Percentiles rank a stretch among this genome's conserved stretches.
phyloP scores from a whole-genome alignment of 75 land plant genomes.

The Adiantum capillusveneris region DNA sequence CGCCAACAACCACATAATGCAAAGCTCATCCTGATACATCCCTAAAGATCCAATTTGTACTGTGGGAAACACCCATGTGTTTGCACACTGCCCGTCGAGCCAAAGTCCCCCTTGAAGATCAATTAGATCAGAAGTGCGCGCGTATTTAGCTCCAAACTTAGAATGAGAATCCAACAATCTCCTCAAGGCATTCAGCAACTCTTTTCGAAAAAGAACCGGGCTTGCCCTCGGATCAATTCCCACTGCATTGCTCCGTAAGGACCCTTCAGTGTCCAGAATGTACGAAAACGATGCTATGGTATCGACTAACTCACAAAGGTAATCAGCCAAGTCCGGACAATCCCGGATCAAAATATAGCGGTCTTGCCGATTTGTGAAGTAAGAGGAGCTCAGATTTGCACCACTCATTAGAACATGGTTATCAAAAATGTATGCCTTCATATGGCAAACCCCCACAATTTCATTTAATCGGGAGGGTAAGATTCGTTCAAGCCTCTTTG shows the following conservation, averaged over 20 bases:
- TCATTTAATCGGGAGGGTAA: slow-evolving; percentile 22
- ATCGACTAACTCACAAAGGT: slow-evolving; percentile 17
- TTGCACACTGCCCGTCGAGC: neutral
- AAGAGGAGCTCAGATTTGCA: slow-evolving; percentile 30
- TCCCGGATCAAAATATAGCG: slow-evolving; percentile 20
- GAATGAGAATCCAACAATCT: slow-evolving; percentile 1
- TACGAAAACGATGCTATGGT: slow-evolving; percentile 22
- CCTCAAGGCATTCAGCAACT: slow-evolving; percentile 9
- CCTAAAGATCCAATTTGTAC: slow-evolving; percentile 33
- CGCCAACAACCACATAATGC: slow-evolving; percentile 16
- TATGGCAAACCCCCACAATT: slow-evolving; percentile 27
- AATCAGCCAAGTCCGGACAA: slow-evolving; percentile 14
- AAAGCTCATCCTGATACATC: slow-evolving; percentile 23
- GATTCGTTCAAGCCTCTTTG: slow-evolving; percentile 9
- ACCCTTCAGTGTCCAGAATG: slow-evolving; percentile 8
- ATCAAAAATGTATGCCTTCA: slow-evolving; percentile 27
- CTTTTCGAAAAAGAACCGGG: slow-evolving; percentile 11
- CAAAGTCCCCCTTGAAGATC: slow-evolving; percentile 1
- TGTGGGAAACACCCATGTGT: slow-evolving; percentile 35
- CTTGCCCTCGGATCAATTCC: slow-evolving; percentile 10
- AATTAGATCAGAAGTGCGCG: neutral
- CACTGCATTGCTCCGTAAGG: slow-evolving; percentile 1
- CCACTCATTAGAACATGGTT: slow-evolving; percentile 24
- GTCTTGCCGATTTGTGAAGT: slow-evolving; percentile 27
- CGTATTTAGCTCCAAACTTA: neutral